Conservation (phyloP, 169 alveolate genomes). For the Plasmodium fragile region DNA sequence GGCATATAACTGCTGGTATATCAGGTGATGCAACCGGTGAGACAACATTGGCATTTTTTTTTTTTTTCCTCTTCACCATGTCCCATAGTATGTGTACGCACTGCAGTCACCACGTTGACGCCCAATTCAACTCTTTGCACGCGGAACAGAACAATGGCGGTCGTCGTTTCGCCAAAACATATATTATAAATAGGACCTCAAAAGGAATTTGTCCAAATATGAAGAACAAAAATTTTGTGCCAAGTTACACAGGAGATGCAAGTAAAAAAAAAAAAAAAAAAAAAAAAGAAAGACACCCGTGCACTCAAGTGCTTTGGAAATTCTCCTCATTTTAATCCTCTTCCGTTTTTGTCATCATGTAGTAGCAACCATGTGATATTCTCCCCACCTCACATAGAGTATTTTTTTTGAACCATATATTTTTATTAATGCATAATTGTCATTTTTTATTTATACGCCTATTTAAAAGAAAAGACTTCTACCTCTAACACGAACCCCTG, state of each 20-base stretch:
- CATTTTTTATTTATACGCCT: background rate
- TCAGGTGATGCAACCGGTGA: no score
- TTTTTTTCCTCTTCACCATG: background rate
- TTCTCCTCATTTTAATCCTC: background rate
- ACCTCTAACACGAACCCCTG: background rate
- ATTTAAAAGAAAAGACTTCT: background rate
- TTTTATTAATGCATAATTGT: background rate
- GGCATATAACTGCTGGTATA: no score
- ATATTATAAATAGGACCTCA: background rate
- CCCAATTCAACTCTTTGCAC: background rate
- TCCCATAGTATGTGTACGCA: background rate
- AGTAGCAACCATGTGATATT: background rate
- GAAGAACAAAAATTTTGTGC: background rate
- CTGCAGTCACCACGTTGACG: background rate
- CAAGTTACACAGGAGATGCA: background rate
- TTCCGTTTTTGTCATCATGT: background rate
- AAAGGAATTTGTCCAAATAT: background rate
- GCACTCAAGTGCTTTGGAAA: conserved; percentile 60
- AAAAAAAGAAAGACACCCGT: background rate
- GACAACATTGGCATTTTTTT: background rate
- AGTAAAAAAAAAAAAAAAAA: background rate
- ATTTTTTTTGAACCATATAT: background rate
- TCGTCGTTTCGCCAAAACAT: background rate
- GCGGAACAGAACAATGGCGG: background rate
- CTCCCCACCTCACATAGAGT: background rate